Evolutionary conservation across 2,329 filamentous ascomycete genomes (phyloP).

Genomic region (Myriosclerotinia duriaeana): DNA sequence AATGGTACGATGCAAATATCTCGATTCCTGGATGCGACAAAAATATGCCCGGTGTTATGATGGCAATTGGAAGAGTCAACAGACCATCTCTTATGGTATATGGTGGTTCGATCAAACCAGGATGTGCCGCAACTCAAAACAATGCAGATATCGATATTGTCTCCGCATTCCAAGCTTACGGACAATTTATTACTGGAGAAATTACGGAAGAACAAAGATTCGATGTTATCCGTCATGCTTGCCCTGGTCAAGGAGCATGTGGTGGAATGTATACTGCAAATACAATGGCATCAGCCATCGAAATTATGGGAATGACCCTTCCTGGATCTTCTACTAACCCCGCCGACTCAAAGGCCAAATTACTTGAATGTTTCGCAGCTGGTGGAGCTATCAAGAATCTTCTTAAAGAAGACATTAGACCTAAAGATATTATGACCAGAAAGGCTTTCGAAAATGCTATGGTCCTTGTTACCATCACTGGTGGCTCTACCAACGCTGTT

Average conservation of each 20-base stretch:
- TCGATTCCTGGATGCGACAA: slow-evolving; percentile 98
- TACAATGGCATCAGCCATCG: slow-evolving; percentile 73
- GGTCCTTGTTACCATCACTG: slow-evolving; percentile 77
- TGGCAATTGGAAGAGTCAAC: slow-evolving; percentile 94
- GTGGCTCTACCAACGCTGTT: slow-evolving; percentile 82
- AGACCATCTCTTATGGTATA: slow-evolving; percentile 97
- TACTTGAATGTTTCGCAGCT: slow-evolving; percentile 68
- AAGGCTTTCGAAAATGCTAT: slow-evolving; percentile 84
- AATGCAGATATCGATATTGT: slow-evolving; percentile 85
- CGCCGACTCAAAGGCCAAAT: slow-evolving; percentile 70
- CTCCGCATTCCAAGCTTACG: slow-evolving; percentile 96
- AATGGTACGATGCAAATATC: slow-evolving; percentile 98
- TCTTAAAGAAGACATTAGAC: slow-evolving; percentile 73
- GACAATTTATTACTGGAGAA: slow-evolving; percentile 87
- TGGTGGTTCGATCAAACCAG: slow-evolving; percentile 89
- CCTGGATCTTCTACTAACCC: slow-evolving; percentile 79
- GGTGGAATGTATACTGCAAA: slow-evolving; percentile 84
- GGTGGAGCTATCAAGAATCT: slow-evolving; percentile 73
- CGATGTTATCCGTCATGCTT: slow-evolving; percentile 92
- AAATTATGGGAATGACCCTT: slow-evolving; percentile 74
- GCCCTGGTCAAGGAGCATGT: slow-evolving; percentile 79
- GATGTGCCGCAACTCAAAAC: slow-evolving; percentile 74
- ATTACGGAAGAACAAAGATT: slow-evolving; percentile 89
- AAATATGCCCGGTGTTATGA: slow-evolving; percentile 94
- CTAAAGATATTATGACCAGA: slow-evolving; percentile 75